These are phyloP conservation scores for Tetradesmus obliquus DNA, from an alignment of 139 green algal genomes.

Conservation along the genomic window DNA sequence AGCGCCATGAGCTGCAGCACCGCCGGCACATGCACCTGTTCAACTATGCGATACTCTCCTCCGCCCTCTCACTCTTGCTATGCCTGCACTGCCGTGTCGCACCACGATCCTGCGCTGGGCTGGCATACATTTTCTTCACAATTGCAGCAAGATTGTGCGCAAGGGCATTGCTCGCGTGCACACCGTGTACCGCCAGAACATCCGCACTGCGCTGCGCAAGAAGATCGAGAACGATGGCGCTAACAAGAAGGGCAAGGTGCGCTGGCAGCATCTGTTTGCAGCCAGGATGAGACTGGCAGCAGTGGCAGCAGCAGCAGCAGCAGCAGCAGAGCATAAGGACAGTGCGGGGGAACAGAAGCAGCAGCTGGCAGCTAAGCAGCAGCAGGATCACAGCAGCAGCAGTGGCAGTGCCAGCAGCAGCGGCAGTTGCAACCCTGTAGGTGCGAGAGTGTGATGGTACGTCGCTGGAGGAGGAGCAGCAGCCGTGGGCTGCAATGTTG, in stretches of 20 bases:
- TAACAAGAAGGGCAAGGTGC: slow-evolving; percentile 88
- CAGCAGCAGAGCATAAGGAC: background rate
- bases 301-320: background rate
- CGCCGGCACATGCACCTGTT: too few relatives aligned
- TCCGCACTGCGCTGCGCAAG: slow-evolving; percentile 82
- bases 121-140: background rate
- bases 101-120: background rate
- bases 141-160: slow-evolving; percentile 93
- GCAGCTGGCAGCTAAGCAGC: background rate
- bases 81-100: background rate
- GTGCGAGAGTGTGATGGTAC: too few relatives aligned
- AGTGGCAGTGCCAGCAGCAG: background rate
- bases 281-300: background rate
- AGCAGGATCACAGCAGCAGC: background rate
- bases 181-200: slow-evolving; percentile 95
- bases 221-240: slow-evolving; percentile 76
- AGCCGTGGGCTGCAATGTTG: too few relatives aligned
- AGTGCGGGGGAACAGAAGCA: background rate
- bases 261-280: background rate
- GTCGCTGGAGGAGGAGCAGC: too few relatives aligned
- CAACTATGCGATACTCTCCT: too few relatives aligned
- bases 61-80: background rate
- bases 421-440: too few relatives aligned
- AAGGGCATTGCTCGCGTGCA: slow-evolving; percentile 96
- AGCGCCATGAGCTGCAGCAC: too few relatives aligned